These are phyloP conservation scores for Corymbia citriodora DNA, from an alignment of 441 rosid species.

Conservation along the genomic window DNA sequence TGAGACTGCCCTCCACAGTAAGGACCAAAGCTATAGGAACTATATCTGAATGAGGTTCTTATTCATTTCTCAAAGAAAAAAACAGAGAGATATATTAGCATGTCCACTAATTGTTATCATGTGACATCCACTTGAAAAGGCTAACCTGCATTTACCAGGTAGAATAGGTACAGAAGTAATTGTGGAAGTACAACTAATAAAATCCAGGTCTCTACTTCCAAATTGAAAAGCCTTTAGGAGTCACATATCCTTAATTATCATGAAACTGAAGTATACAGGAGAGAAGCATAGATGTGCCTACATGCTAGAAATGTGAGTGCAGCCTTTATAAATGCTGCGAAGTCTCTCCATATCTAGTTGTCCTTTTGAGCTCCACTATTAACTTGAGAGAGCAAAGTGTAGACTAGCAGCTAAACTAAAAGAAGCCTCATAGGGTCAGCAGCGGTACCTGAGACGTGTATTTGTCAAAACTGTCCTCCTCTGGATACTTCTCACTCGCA, in stretches of 20 bases:
- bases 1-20: not conserved
- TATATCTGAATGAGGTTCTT: not conserved
- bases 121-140: not conserved
- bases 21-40: not conserved
- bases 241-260: not conserved
- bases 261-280: not conserved
- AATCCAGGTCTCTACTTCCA: not conserved
- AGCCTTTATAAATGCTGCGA: not conserved
- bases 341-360: not conserved
- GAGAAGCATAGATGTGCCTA: not conserved
- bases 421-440: not conserved
- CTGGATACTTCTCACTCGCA: constrained; percentile 84
- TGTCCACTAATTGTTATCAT: not conserved
- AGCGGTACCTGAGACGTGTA: constrained; percentile 62
- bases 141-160: not conserved
- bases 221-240: not conserved
- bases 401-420: not conserved
- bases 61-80: not conserved
- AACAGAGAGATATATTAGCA: not conserved
- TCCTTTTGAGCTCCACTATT: not conserved
- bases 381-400: not conserved
- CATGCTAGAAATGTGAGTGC: not conserved
- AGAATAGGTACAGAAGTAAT: not conserved
- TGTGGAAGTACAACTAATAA: not conserved
- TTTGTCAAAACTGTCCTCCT: constrained; percentile 86